Conservation (phyloP, 2,329 filamentous ascomycete genomes). For the Pezicula carpinea region DNA sequence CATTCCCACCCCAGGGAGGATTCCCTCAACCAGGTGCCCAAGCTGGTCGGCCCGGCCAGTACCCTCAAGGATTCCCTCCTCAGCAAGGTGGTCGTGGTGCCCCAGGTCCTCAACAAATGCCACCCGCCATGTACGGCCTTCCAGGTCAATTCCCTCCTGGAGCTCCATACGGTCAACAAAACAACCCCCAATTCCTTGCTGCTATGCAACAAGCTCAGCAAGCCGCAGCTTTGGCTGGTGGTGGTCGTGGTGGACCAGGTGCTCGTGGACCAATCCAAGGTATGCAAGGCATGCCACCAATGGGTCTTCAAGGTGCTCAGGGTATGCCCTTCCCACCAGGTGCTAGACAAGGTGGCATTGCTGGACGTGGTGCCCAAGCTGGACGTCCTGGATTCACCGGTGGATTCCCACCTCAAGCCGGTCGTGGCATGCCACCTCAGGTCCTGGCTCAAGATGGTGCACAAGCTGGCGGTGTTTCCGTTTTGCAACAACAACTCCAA, state of each 20-base stretch:
- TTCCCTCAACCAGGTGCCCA: constrained; percentile 69
- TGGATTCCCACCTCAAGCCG: constrained; percentile 31
- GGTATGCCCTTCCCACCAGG: constrained; percentile 51
- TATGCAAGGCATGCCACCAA: constrained; percentile 70
- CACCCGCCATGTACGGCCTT: constrained; percentile 80
- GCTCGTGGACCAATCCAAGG: constrained; percentile 58
- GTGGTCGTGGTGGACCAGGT: constrained; percentile 31
- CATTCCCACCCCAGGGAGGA: constrained; percentile 56
- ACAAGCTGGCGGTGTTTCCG: constrained; percentile 22
- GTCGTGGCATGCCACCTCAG: constrained; percentile 31
- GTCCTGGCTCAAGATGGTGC: constrained; percentile 26
- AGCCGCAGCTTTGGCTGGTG: constrained; percentile 44
- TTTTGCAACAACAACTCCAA: constrained; percentile 56
- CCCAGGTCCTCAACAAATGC: constrained; percentile 77
- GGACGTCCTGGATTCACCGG: constrained; percentile 29
- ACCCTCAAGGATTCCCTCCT: constrained; percentile 72
- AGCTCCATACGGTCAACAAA: constrained; percentile 73
- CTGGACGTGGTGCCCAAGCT: constrained; percentile 30
- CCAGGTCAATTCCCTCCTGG: constrained; percentile 76
- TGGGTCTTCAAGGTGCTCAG: constrained; percentile 46
- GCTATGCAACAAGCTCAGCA: constrained; percentile 77
- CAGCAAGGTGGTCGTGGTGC: constrained; percentile 86
- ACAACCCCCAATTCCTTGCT: constrained; percentile 73
- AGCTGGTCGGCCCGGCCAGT: constrained; percentile 80
- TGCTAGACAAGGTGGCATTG: constrained; percentile 40